Base-by-base conservation (phyloP, 1,139 yeast species). In the Arxiozyma bovina region DNA sequence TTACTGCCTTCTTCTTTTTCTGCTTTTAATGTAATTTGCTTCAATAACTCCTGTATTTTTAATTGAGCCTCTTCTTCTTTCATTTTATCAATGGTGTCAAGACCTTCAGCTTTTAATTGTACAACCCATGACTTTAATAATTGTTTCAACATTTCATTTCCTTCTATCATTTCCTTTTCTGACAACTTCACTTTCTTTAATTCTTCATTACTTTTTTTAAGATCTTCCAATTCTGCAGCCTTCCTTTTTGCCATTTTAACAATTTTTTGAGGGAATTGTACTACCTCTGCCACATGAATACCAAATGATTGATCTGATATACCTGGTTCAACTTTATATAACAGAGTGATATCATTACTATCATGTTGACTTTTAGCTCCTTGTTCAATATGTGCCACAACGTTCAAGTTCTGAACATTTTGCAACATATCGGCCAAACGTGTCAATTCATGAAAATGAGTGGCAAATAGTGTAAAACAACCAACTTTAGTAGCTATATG, bases 381-480 rank as follows among this genome's bases (percentile, higher is more conserved):
- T 9, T 67, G 67, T 53, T 83, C 88, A 47, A 89, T 83, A 61
- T 89, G 95, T 0, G 98, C 98, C n/a, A 89, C 93, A 44, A 93
- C 98, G 63, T 91, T 96, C 60, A 90, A 73, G 67, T 93, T 93
- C 54, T 80, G 78, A 0, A 93, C 96, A 12, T 79, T 75, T 0
- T 77, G 67, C 55, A 85, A 76, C 58, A 77, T 77, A 15, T 82
- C 82, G 0, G 94, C 77, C 53, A 93, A 73, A 42, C 85, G 83
- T 0, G 98, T 93, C 56, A 93, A 76, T 68, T 93, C 99, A 69
- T 93, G 98, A 77, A 93, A 93, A 74, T 93, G 99, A 0, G 99
- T 93, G 0, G 99, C 99, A 76, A 93, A 93, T 57, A 93, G 69
- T 0, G 96, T 81, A 69, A 89, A 90, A 60, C 96, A 85, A 52